phyloP scores from a whole-genome alignment of 2,329 filamentous ascomycete genomes.

The Aspergillus tanneri region DNA sequence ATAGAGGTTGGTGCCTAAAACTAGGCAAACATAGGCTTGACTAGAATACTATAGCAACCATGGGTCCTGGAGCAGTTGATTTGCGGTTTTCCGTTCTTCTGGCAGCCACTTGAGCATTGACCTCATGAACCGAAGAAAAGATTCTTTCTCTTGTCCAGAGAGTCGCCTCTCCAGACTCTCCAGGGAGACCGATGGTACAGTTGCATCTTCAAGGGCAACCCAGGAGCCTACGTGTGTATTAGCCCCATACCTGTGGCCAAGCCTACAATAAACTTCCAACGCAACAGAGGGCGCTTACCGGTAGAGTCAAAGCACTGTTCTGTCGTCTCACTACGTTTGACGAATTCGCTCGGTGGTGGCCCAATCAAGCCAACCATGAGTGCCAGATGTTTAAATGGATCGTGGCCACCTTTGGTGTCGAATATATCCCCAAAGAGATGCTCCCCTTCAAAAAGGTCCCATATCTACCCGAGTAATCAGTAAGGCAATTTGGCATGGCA shows the following conservation, averaged over 20 bases:
- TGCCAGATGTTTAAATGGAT: slow-evolving; percentile 29
- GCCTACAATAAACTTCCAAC: no score
- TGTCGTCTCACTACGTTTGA: slow-evolving; percentile 29
- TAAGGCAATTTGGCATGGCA: slow-evolving; percentile 11
- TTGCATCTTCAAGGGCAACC: slow-evolving; percentile 23
- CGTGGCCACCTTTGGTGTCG: slow-evolving; percentile 20
- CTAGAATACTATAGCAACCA: no score
- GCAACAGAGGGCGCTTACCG: slow-evolving; percentile 18
- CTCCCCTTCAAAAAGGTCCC: slow-evolving; percentile 50
- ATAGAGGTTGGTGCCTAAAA: no score
- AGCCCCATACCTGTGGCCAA: slow-evolving; percentile 7
- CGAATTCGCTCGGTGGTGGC: slow-evolving; percentile 26
- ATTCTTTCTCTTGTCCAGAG: slow-evolving; percentile 29
- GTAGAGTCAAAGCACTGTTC: slow-evolving; percentile 27
- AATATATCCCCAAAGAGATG: slow-evolving; percentile 43
- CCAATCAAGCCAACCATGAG: slow-evolving; percentile 29
- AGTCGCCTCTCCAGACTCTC: slow-evolving; percentile 23
- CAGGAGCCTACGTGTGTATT: slow-evolving; percentile 20
- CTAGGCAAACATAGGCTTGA: no score
- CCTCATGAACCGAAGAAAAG: slow-evolving; percentile 37
- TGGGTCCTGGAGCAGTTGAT: slow-evolving; percentile 39
- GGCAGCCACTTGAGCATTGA: slow-evolving; percentile 43
- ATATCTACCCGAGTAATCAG: slow-evolving; percentile 38
- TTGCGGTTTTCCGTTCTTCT: slow-evolving; percentile 39
- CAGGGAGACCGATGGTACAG: slow-evolving; percentile 22